phyloP scores from a whole-genome alignment of 495 filamentous ascomycete species.

The Penicillium turbatum region DNA sequence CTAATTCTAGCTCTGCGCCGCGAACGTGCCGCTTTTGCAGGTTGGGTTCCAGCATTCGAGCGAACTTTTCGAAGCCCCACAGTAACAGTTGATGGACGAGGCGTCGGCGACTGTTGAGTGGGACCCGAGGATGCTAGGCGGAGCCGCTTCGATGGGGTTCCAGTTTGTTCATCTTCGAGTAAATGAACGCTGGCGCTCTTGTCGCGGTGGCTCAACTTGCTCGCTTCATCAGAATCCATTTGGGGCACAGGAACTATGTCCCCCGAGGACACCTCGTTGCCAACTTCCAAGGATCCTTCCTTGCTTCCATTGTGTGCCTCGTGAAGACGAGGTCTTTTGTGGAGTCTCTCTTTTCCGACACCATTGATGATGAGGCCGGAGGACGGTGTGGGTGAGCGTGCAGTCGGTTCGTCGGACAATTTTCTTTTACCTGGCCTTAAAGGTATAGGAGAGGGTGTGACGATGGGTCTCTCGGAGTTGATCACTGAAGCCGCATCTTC shows the following conservation, averaged over 20 bases:
- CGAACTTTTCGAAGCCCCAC: neutral
- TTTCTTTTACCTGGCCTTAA: neutral
- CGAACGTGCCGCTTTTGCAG: neutral
- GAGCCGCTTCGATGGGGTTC: conserved; percentile 9
- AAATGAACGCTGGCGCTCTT: conserved; percentile 1
- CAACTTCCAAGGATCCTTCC: neutral
- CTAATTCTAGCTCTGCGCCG: neutral
- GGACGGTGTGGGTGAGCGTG: neutral
- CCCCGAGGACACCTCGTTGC: neutral
- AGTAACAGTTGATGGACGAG: neutral
- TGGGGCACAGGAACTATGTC: no score
- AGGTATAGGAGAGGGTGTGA: neutral
- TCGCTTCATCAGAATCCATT: neutral
- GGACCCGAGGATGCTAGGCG: neutral
- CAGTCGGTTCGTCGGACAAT: neutral
- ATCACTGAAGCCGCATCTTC: neutral
- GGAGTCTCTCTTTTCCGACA: neutral
- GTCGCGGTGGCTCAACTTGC: neutral
- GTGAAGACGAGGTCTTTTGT: conserved; percentile 2
- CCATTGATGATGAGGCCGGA: neutral
- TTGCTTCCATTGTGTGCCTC: neutral
- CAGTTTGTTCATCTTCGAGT: neutral
- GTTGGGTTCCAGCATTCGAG: neutral
- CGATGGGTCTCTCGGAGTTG: neutral
- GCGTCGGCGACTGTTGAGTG: neutral